A percentile compares a stretch with the other conserved stretches of the same genome.
These are phyloP conservation scores for Sphaceloma murrayae DNA, from an alignment of 2,329 filamentous ascomycete genomes.

Conservation along the genomic window DNA sequence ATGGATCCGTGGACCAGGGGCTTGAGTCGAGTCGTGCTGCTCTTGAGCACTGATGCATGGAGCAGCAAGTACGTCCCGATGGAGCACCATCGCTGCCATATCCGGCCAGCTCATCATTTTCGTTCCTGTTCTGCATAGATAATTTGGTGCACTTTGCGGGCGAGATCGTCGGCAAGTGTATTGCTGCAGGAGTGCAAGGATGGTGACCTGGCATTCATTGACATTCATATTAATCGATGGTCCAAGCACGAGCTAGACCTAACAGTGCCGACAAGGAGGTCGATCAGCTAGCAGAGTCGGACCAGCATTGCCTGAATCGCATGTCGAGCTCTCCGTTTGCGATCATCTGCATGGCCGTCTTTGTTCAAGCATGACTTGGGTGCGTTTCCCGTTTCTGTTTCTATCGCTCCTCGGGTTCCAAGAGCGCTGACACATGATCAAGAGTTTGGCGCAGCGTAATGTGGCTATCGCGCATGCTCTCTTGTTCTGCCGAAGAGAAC, in stretches of 20 bases:
- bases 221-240: constrained; percentile 13
- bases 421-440: neutral
- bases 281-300: constrained; percentile 6
- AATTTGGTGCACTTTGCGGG: constrained; percentile 10
- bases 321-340: constrained; percentile 7
- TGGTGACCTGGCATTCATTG: constrained; percentile 4
- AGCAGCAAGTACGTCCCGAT: constrained; percentile 5
- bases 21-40: neutral
- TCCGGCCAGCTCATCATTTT: constrained; percentile 8
- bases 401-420: constrained; percentile 3
- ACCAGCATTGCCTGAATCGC: constrained; percentile 2
- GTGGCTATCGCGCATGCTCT: constrained; percentile 1
- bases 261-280: constrained; percentile 1
- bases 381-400: neutral
- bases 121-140: neutral
- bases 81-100: neutral
- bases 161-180: constrained; percentile 12
- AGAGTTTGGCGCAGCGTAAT: neutral
- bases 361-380: neutral
- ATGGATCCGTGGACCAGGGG: constrained; percentile 1
- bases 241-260: constrained; percentile 10
- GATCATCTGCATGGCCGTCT: constrained; percentile 9
- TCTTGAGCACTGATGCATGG: neutral
- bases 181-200: constrained; percentile 3
- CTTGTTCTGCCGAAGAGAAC: too few species aligned